These are phyloP conservation scores for Plenodomus tracheiphilus DNA, from an alignment of 2,329 filamentous ascomycete genomes.

Conservation along the genomic window DNA sequence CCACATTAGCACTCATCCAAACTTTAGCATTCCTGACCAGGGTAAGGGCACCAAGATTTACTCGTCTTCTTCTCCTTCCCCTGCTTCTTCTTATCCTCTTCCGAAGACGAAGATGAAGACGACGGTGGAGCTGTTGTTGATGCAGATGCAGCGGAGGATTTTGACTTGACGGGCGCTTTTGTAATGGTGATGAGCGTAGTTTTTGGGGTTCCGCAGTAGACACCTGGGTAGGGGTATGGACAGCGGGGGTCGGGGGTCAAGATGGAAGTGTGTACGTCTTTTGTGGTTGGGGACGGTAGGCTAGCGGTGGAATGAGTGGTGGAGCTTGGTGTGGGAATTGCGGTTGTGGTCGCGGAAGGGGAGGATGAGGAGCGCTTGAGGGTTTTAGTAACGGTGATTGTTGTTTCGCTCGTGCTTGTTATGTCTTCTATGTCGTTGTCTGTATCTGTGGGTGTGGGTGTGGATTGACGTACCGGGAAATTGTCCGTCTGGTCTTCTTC, in stretches of 20 bases:
- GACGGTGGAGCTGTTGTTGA: background rate
- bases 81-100: background rate
- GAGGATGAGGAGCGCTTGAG: background rate
- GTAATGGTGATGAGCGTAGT: slow-evolving; percentile 11
- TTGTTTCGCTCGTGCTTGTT: background rate
- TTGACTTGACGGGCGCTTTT: background rate
- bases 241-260: slow-evolving; percentile 22
- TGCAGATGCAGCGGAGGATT: too few relatives aligned
- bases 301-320: too few relatives aligned
- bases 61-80: slow-evolving; percentile 1
- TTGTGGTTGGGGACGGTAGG: background rate
- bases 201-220: slow-evolving; percentile 19
- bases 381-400: background rate
- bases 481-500: too few relatives aligned
- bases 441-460: too few relatives aligned
- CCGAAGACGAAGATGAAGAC: slow-evolving; percentile 8
- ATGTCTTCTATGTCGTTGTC: background rate
- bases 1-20: background rate
- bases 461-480: too few relatives aligned
- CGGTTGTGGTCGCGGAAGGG: background rate
- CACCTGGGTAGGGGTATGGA: slow-evolving; percentile 34
- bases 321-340: background rate
- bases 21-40: slow-evolving; percentile 11
- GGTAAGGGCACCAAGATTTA: slow-evolving; percentile 24
- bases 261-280: slow-evolving; percentile 12